Conservation (phyloP, 805 yeast genomes). For the Clavispora fructus region DNA sequence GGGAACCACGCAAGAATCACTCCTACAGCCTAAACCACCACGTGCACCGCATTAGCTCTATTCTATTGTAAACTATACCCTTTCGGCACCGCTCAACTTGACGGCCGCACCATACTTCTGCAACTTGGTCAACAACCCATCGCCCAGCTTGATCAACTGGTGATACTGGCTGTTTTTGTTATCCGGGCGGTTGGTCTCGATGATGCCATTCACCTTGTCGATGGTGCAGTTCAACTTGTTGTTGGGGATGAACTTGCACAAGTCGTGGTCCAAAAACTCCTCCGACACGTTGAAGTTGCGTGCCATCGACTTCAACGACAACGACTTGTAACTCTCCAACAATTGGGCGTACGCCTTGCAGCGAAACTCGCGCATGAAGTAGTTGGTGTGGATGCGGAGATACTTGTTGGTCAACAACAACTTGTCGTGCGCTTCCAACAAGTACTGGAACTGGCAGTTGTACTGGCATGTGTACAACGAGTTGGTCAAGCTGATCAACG, state of each 20-base stretch:
- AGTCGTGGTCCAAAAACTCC: slow-evolving; percentile 80
- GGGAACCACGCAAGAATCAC: too few species aligned
- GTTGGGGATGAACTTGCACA: slow-evolving; percentile 87
- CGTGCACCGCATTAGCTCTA: not conserved
- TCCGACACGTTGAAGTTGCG: slow-evolving; percentile 84
- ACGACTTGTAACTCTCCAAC: slow-evolving; percentile 87
- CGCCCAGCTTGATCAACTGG: slow-evolving; percentile 84
- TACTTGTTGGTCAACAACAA: slow-evolving; percentile 61
- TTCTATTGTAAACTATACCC: slow-evolving; percentile 26
- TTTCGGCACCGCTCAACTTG: slow-evolving; percentile 87
- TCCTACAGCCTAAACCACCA: too few species aligned
- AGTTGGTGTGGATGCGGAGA: slow-evolving; percentile 72
- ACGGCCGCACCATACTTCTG: slow-evolving; percentile 98
- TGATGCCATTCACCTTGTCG: slow-evolving; percentile 91
- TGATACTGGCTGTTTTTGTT: slow-evolving; percentile 94
- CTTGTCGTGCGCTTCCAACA: slow-evolving; percentile 72
- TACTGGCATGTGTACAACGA: slow-evolving; percentile 88
- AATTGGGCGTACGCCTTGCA: slow-evolving; percentile 92
- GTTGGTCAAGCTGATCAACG: slow-evolving; percentile 77
- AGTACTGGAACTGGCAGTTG: slow-evolving; percentile 65
- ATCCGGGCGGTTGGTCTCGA: slow-evolving; percentile 94
- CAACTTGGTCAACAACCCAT: slow-evolving; percentile 81
- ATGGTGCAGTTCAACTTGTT: slow-evolving; percentile 92
- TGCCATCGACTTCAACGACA: slow-evolving; percentile 90
- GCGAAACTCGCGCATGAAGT: slow-evolving; percentile 86